phyloP scores from a whole-genome alignment of 345 rosid genomes.

The Boechera stricta region DNA sequence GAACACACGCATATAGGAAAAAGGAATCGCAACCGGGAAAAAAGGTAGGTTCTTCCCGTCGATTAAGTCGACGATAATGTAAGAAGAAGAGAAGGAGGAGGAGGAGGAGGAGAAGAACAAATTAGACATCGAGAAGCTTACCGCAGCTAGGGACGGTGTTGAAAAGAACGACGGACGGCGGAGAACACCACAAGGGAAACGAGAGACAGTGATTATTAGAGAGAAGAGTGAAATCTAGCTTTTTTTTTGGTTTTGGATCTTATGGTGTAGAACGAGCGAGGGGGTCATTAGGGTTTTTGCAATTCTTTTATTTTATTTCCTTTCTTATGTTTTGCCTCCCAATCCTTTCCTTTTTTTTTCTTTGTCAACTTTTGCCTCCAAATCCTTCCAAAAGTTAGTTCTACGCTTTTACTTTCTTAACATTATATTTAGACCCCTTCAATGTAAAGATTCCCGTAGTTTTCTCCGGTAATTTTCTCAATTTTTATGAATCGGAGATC shows the following conservation, averaged over 20 bases:
- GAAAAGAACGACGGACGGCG: constrained; percentile 17
- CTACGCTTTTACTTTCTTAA: neutral
- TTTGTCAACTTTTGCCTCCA: neutral
- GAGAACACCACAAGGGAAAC: constrained; percentile 9
- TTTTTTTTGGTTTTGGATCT: constrained; percentile 13
- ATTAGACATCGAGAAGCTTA: constrained; percentile 1
- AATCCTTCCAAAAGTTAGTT: neutral
- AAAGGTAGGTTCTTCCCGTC: neutral
- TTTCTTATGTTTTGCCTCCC: constrained; percentile 8
- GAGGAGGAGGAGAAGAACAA: neutral
- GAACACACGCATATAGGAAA: neutral
- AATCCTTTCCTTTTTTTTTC: constrained; percentile 14
- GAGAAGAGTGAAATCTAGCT: constrained; percentile 3
- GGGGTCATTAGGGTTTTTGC: constrained; percentile 37
- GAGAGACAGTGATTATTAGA: neutral
- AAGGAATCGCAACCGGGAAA: neutral
- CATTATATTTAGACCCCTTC: neutral
- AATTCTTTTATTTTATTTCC: constrained; percentile 1
- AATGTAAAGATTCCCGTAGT: too few species aligned
- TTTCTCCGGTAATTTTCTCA: too few species aligned
- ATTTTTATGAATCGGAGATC: too few species aligned
- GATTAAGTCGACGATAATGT: neutral
- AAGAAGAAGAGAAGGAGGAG: neutral
- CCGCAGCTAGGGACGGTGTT: constrained; percentile 26
- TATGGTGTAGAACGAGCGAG: constrained; percentile 28